phyloP scores from a whole-genome alignment of 1,139 yeast genomes.

The Geotrichum candidum region DNA sequence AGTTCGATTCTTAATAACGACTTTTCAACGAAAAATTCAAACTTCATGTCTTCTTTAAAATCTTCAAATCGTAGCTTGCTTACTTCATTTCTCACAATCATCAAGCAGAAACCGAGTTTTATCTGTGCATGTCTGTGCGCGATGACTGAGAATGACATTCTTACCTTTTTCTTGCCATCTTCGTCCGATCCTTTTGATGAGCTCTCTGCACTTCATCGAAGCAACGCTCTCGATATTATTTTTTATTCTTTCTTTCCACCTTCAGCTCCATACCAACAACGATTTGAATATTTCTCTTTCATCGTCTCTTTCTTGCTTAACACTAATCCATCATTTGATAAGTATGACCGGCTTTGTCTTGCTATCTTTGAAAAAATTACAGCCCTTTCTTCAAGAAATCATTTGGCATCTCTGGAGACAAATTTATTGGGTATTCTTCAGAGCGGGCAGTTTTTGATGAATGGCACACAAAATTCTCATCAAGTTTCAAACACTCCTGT shows the following conservation, averaged over 20 bases:
- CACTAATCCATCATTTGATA: conserved; percentile 19
- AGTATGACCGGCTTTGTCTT: conserved; percentile 24
- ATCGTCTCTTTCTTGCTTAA: conserved; percentile 26
- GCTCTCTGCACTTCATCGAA: conserved; percentile 26
- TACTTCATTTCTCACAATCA: conserved; percentile 32
- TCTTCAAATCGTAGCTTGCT: conserved; percentile 29
- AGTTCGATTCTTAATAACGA: conserved; percentile 24
- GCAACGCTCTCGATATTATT: conserved; percentile 31
- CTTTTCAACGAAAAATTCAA: conserved; percentile 19
- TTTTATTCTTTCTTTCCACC: conserved; percentile 32
- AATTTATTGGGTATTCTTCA: conserved; percentile 25
- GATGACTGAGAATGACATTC: conserved; percentile 26
- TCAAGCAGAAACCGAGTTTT: conserved; percentile 35
- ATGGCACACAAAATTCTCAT: conserved; percentile 6
- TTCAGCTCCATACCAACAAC: conserved; percentile 23
- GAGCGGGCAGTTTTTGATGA: conserved; percentile 25
- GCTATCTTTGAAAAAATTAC: conserved; percentile 20
- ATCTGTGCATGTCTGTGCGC: conserved; percentile 31
- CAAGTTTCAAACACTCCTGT: conserved; percentile 4
- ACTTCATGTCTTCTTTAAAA: conserved; percentile 22
- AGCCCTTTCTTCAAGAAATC: conserved; percentile 22
- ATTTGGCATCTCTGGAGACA: conserved; percentile 24
- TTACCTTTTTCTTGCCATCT: conserved; percentile 21
- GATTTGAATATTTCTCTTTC: conserved; percentile 32
- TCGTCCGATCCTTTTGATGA: conserved; percentile 27